phyloP scores from a whole-genome alignment of 2,329 filamentous ascomycete genomes.

The Pseudopithomyces chartarum region DNA sequence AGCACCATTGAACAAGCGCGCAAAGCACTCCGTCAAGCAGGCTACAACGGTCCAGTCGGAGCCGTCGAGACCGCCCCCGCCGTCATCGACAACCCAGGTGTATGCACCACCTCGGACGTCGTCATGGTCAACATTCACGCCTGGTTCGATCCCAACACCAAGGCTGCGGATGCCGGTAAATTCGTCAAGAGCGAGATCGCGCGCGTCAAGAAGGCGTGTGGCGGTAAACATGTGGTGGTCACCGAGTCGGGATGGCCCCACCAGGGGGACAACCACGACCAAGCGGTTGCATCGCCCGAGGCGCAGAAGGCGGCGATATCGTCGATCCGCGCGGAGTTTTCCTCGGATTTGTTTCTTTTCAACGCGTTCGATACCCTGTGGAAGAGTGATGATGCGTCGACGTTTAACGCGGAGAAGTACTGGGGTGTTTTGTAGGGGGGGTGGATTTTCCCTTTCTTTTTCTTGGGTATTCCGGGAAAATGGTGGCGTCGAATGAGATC shows the following conservation, averaged over 20 bases:
- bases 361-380: conserved; percentile 80
- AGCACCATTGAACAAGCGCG: conserved; percentile 64
- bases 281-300: conserved; percentile 68
- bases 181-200: conserved; percentile 67
- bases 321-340: conserved; percentile 67
- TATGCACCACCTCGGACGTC: conserved; percentile 77
- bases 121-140: conserved; percentile 82
- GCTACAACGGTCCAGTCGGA: conserved; percentile 75
- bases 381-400: conserved; percentile 68
- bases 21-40: conserved; percentile 61
- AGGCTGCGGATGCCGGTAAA: conserved; percentile 65
- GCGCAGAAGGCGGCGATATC: conserved; percentile 70
- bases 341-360: conserved; percentile 70
- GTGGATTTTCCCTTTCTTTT: not conserved
- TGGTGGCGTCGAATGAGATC: too few species aligned
- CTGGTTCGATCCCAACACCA: conserved; percentile 74
- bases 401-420: conserved; percentile 74
- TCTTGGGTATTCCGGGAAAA: too few species aligned
- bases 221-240: conserved; percentile 68
- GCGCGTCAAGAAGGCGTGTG: conserved; percentile 53
- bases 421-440: conserved; percentile 62
- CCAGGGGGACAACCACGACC: conserved; percentile 67
- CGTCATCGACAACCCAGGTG: conserved; percentile 66
- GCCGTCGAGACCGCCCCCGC: conserved; percentile 80
- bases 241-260: conserved; percentile 88